Evolutionary conservation across 2,329 filamentous ascomycete genomes (phyloP), one percentile per base, ranked within the genome.

Genomic region (Aspergillus pseudonomiae): DNA sequence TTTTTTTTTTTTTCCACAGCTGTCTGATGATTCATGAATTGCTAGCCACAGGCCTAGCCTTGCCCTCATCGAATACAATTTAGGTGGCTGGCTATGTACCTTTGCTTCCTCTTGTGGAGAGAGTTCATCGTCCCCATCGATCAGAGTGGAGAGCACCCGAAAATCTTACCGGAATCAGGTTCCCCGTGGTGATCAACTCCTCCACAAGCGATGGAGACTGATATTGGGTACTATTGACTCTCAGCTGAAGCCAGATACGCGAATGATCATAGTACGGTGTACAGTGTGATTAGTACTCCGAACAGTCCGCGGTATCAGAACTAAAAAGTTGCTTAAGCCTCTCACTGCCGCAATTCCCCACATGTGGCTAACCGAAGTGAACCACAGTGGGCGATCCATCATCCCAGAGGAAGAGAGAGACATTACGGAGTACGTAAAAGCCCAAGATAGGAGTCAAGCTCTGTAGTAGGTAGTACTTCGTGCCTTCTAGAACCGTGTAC

Each of bases 141-240:
- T 60, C 58, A 2, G 36, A 36, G 58, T 60, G 58, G 58, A 60
- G 46, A 28, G 34, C 21, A 43, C 26, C 50, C 58, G 58, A 55
- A 50, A 41, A 46, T 60, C 32, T 12, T 34, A 24, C 52, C 30
- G 9, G 10, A 55, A 39, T 26, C 52, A 54, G 30, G 21, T 26
- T 28, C 50, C 26, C 50, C 19, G 26, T 53, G 28, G n/a, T 54
- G n/a, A 36, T 54, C 50, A 28, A 34, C 19, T 7, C 36, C 6
- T 39, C 36, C 6, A 39, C 36, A 39, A 39, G 14, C 1, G 14
- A 41, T 41, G 39, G 19, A 10, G 6, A 41, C 19, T 16, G 34
- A 41, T 41, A n/a, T 41, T 46, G n/a, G n/a, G 43, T 16, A 24
- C 10, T 46, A 24, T 46, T 46, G 43, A 46, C 14, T 46, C 43